Base-by-base conservation (phyloP, 331 rosid species). In the Quercus tomentella region DNA sequence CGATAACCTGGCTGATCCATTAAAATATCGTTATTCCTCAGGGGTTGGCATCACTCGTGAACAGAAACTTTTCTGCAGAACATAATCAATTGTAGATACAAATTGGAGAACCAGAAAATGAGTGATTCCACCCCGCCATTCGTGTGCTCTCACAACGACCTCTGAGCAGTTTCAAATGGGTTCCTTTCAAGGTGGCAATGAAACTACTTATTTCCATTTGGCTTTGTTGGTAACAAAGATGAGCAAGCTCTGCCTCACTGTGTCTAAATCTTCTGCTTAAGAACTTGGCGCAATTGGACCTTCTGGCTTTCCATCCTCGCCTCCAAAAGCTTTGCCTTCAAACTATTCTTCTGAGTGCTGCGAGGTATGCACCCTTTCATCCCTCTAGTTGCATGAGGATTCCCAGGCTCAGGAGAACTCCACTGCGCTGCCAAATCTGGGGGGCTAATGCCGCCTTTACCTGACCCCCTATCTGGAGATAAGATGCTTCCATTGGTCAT, bases 291-390 rank as follows among this genome's bases (percentile, higher is more conserved):
- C 81, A 93, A 58, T 77, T 93, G 98, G 70, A 93, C 76, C 82
- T 88, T 93, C 77, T 91, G 98, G 80, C 86, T 87, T 74, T 93
- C 98, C 86, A 91, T 82, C 84, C 93, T 91, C 28, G 98, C 97
- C 84, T 93, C 98, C 81, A 93, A 31, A 69, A 93, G 97, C 87
- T 79, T 90, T n/a, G 97, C 89, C 88, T 91, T 93, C 86, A 93
- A 87, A 72, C 98, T 91, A 80, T 81, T 79, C 87, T 93, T 93
- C 86, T 78, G 86, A 1, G 81, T 80, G 5, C 71, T 75, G 15
- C 84, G 91, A 73, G 98, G 97, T 56, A 92, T 90, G 87, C 93
- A 89, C 56, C 92, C 96, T 62, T 90, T 92, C 92, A 81, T 92
- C 72, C 97, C 96, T 72, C 89, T 87, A 56, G 76, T 77, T 4